These are phyloP conservation scores for Metschnikowia kunwiensis DNA, from an alignment of 805 yeast species.

Conservation along the genomic window DNA sequence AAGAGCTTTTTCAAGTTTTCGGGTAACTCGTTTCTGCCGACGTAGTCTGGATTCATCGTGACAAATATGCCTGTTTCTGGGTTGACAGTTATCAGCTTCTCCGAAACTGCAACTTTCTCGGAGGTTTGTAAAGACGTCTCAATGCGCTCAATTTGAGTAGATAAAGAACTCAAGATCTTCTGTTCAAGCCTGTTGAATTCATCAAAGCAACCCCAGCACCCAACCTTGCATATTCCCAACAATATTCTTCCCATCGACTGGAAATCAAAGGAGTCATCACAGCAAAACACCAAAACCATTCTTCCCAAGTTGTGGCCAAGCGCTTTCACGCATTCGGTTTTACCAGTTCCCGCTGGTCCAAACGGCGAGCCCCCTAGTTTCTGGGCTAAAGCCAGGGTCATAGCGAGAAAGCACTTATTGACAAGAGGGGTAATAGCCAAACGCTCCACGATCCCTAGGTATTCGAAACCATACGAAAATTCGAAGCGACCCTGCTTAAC, in stretches of 20 bases:
- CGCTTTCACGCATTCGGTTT: constrained; percentile 87
- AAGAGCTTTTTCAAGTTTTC: constrained; percentile 81
- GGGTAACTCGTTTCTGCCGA: constrained; percentile 79
- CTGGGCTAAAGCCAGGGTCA: constrained; percentile 72
- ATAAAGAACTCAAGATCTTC: constrained; percentile 74
- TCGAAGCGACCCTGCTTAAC: constrained; percentile 52
- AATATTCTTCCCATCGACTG: constrained; percentile 75
- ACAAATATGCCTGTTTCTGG: constrained; percentile 70
- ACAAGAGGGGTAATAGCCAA: constrained; percentile 76
- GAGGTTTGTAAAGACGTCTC: constrained; percentile 49
- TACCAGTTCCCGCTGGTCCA: constrained; percentile 98
- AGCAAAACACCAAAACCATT: constrained; percentile 81
- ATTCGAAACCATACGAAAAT: constrained; percentile 75
- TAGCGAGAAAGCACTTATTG: constrained; percentile 57
- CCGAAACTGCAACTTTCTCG: constrained; percentile 39
- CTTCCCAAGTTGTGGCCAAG: constrained; percentile 76
- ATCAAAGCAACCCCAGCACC: constrained; percentile 96
- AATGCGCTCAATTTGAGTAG: constrained; percentile 73
- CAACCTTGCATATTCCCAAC: constrained; percentile 74
- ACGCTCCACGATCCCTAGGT: constrained; percentile 68
- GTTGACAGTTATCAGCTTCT: constrained; percentile 37
- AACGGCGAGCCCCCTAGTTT: constrained; percentile 84
- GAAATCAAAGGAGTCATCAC: constrained; percentile 86
- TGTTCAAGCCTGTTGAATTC: constrained; percentile 83
- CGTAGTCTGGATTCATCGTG: constrained; percentile 88